phyloP scores from a whole-genome alignment of 208 protist species.

The Leptomonas pyrrhocoris region DNA sequence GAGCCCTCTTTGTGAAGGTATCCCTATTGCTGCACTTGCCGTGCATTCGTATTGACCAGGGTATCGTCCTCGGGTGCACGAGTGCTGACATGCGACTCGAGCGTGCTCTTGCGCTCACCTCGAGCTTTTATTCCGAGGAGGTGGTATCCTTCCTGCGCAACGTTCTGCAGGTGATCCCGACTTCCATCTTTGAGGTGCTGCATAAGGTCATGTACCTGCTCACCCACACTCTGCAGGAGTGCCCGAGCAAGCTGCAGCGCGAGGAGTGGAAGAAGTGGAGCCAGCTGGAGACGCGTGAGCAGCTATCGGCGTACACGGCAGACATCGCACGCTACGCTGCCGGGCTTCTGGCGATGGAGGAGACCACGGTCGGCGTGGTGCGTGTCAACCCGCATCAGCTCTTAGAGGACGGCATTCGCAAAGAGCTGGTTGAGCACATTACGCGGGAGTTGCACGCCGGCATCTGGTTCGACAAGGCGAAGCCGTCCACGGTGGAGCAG shows the following conservation, averaged over 20 bases:
- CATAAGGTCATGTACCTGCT: slow-evolving; percentile 95
- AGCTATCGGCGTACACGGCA: slow-evolving; percentile 89
- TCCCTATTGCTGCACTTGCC: slow-evolving; percentile 95
- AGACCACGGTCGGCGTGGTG: slow-evolving; percentile 97
- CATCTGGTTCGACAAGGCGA: slow-evolving; percentile 64
- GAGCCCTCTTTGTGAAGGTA: slow-evolving; percentile 97
- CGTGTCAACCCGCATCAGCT: slow-evolving; percentile 96
- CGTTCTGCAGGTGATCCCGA: slow-evolving; percentile 97
- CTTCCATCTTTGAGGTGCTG: slow-evolving; percentile 94
- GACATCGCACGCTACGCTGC: slow-evolving; percentile 95
- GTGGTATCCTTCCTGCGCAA: slow-evolving; percentile 93
- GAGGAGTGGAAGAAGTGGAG: slow-evolving; percentile 82
- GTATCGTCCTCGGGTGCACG: slow-evolving; percentile 8
- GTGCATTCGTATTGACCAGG: slow-evolving; percentile 93
- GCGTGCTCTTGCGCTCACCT: slow-evolving; percentile 87
- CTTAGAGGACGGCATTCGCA: slow-evolving; percentile 97
- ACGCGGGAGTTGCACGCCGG: slow-evolving; percentile 69
- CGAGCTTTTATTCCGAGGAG: slow-evolving; percentile 93
- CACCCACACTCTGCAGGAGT: slow-evolving; percentile 78
- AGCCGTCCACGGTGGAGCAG: slow-evolving; percentile 35
- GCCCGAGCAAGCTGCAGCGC: slow-evolving; percentile 69
- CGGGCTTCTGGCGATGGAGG: slow-evolving; percentile 98
- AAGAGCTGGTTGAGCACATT: slow-evolving; percentile 91
- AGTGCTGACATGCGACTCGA: slow-evolving; percentile 55
- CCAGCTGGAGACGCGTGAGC: slow-evolving; percentile 90